Base-by-base conservation (phyloP, 2,329 filamentous ascomycete genomes). In the Ophiocordyceps camponoti-floridani region DNA sequence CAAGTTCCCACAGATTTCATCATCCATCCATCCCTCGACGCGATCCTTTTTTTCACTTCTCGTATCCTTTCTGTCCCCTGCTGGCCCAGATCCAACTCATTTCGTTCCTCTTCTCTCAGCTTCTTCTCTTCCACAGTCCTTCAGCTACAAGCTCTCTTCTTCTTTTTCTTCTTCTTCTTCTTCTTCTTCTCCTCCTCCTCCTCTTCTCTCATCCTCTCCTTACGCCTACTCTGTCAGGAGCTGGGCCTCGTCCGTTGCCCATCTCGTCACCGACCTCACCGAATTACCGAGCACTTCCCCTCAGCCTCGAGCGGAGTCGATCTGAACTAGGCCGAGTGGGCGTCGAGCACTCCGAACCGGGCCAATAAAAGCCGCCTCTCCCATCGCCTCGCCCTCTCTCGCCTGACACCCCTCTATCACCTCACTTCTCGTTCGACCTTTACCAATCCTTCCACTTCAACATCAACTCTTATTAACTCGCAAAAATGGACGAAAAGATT, bases 401-500 rank as follows among this genome's bases (percentile, higher is more conserved):
- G 35, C 35, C 11, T 30, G 27, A 30, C 27, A 6, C 27, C 27
- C 27, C 27, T 30, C 27, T 30, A 30, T 30, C 27, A 38, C 35
- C 4, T 16, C 35, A 16, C 14, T 38, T 18, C 6, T 3, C 33
- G 31, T 12, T 4, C 12, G n/a, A n/a, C n/a, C n/a, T n/a, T n/a
- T n/a, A 4, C 10, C 4, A 33, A 35, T 2, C 13, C 31, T 35
- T 33, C 30, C 3, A 10, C 42, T 38, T 19, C 10, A 14, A 40
- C 6, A 19, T 18, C 8, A 23, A 18, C 33, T n/a, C 8, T 13
- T 13, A 41, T 43, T 35, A 47, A 30, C 46, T 41, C 38, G 44
- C 43, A 48, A 53, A 47, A 56, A 77, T 77, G 73, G 68, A 72
- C 54, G 66, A 66, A 47, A 64, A 68, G 51, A 73, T 81, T 52